phyloP scores from a whole-genome alignment of 495 filamentous ascomycete genomes.

The Daldinia concentrica region DNA sequence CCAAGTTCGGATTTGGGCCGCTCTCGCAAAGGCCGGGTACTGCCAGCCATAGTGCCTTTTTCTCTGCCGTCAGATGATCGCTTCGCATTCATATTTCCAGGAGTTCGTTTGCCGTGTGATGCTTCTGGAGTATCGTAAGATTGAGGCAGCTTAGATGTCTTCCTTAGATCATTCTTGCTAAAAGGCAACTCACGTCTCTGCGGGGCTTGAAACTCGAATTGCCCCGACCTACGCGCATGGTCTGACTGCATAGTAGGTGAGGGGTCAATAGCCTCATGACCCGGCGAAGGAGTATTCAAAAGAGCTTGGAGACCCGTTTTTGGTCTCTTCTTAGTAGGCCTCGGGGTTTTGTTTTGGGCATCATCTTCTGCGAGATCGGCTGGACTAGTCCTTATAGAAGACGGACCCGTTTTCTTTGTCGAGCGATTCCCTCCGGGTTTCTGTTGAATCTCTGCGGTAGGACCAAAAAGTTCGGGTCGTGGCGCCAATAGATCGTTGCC shows the following conservation, averaged over 20 bases:
- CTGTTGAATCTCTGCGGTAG: conserved; percentile 14
- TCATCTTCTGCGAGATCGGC: conserved; percentile 27
- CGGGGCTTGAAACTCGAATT: conserved; percentile 22
- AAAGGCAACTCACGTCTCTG: conserved; percentile 36
- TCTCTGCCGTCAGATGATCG: conserved; percentile 37
- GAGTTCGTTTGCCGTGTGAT: background rate
- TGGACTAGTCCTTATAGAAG: conserved; percentile 10
- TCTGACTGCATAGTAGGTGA: background rate
- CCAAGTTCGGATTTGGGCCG: conserved; percentile 62
- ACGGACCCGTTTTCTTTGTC: background rate
- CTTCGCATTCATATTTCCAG: background rate
- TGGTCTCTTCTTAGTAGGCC: background rate
- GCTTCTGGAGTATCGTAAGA: background rate
- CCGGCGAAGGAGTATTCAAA: conserved; percentile 39
- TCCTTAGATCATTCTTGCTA: conserved; percentile 18
- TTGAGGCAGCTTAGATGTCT: background rate
- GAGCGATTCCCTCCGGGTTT: background rate
- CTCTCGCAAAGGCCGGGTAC: conserved; percentile 55
- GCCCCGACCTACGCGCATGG: conserved; percentile 18
- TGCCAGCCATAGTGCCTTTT: conserved; percentile 5
- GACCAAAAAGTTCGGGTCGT: conserved; percentile 2
- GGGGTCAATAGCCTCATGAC: conserved; percentile 18
- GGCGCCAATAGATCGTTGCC: background rate
- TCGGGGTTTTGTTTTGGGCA: conserved; percentile 14
- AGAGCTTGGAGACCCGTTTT: conserved; percentile 25